Base-by-base conservation (phyloP, 1,139 yeast species). In the Suhomyces bolitotheri region DNA sequence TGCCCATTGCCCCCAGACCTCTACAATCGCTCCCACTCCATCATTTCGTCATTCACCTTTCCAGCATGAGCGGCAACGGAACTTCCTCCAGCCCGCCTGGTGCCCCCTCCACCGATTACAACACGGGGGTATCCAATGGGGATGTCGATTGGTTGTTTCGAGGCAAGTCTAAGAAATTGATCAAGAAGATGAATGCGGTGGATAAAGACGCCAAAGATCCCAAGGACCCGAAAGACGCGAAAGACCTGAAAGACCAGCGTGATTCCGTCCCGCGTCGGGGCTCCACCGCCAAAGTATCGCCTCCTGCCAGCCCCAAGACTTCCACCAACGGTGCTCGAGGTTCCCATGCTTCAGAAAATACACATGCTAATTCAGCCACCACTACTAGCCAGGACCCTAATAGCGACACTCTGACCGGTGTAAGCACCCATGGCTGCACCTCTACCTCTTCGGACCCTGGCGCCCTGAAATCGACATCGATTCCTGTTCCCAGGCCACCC, bases 81-180 rank as follows among this genome's bases (percentile, higher is more conserved):
- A 14, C 27, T 15, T 27, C 35, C 11, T 25, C 37, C 33, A 34
- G 26, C 19, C 37, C 27, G 11, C 29, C 33, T 19, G 22, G 10
- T n/a, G 27, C 9, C 22, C 25, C 27, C n/a, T 7, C 35, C 20
- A 11, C 14, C 7, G 54, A 51, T n/a, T 44, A 52, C 39, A 68
- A 62, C 16, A 61, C 73, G 4, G 86, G 86, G 4, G 86, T 80
- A 5, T 67, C 83, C 32, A 80, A 81, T 51, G 82, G 82, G 25
- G 89, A 82, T 51, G 87, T 82, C 9, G 89, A 82, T 49, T 82
- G 90, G 90, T 60, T 82, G 16, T 80, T 82, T 49, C 62, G 88
- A 43, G 86, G 82, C 16, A 78, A 76, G 50, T 75, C 78, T 16
- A 77, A 80, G 62, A 76, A 76, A 44, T 54, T 76, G 49, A 65